Conservation (phyloP, 108 stramenopile species). For the Craspedostauros australis region DNA sequence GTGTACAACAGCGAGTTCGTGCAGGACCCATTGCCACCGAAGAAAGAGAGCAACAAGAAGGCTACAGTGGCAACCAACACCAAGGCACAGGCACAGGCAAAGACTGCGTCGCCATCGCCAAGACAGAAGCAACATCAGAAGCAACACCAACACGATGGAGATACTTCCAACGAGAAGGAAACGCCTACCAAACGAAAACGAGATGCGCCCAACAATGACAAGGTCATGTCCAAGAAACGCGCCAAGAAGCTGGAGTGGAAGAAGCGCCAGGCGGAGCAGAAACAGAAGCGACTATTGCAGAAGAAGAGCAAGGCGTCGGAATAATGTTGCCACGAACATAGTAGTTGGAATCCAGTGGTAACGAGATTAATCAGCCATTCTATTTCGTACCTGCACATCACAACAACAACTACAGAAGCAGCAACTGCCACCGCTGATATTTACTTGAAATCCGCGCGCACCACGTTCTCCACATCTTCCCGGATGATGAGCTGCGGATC, state of each 20-base stretch:
- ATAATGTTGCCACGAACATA: too few species aligned
- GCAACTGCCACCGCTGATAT: too few species aligned
- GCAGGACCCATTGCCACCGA: slow-evolving; percentile 3
- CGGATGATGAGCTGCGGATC: slow-evolving; percentile 81
- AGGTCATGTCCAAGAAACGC: slow-evolving; percentile 37
- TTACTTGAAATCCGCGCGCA: slow-evolving; percentile 75
- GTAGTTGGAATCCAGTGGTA: too few species aligned
- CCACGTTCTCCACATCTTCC: slow-evolving; percentile 74
- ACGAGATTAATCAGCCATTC: too few species aligned
- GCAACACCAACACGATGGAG: slow-evolving; percentile 1
- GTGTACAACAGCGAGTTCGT: slow-evolving; percentile 9
- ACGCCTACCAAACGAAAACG: not conserved
- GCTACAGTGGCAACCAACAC: slow-evolving; percentile 5
- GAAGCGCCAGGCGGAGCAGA: slow-evolving; percentile 51
- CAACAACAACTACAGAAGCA: too few species aligned
- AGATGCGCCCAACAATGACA: slow-evolving; percentile 2
- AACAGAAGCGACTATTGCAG: slow-evolving; percentile 54
- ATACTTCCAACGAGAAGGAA: slow-evolving; percentile 4
- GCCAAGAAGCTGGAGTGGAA: slow-evolving; percentile 84
- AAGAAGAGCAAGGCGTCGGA: too few species aligned
- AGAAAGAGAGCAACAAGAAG: slow-evolving; percentile 9
- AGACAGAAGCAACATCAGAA: slow-evolving; percentile 6
- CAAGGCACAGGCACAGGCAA: slow-evolving; percentile 5
- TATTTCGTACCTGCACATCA: too few species aligned
- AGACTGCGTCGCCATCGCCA: not conserved